Evolutionary conservation across 2,329 filamentous ascomycete genomes (phyloP).

Genomic region (Leptographium flavum): DNA sequence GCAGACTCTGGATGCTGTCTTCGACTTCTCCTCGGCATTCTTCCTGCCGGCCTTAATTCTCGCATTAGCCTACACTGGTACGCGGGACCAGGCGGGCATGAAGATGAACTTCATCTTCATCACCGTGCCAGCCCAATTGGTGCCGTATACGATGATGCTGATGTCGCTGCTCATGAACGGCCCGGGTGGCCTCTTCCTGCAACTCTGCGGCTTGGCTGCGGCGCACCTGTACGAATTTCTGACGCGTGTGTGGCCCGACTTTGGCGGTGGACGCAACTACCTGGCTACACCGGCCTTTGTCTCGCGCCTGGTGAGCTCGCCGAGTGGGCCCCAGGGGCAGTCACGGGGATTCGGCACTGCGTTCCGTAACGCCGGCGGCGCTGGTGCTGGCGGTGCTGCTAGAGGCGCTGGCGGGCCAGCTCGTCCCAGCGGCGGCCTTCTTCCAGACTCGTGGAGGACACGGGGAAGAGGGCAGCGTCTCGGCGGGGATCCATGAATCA

Average conservation of each 20-base stretch:
- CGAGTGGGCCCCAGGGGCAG: conserved; percentile 17
- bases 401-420: conserved; percentile 20
- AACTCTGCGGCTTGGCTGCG: conserved; percentile 67
- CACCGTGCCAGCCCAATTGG: conserved; percentile 65
- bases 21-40: conserved; percentile 20
- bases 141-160: conserved; percentile 68
- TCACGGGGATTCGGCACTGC: conserved; percentile 50
- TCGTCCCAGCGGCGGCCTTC: conserved; percentile 26
- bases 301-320: conserved; percentile 45
- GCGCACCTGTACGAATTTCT: conserved; percentile 88
- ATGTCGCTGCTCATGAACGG: conserved; percentile 53
- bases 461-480: conserved; percentile 49
- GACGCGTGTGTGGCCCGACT: conserved; percentile 74
- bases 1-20: neutral
- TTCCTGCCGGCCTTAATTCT: conserved; percentile 56
- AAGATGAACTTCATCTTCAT: conserved; percentile 71
- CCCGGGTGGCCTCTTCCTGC: conserved; percentile 43
- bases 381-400: conserved; percentile 16
- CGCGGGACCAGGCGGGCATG: conserved; percentile 68
- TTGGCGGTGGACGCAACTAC: conserved; percentile 68
- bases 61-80: conserved; percentile 69
- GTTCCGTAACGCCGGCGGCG: conserved; percentile 22
- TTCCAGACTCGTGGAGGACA: conserved; percentile 50
- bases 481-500: conserved; percentile 27
- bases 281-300: conserved; percentile 63